Base-by-base conservation (phyloP, 352 stramenopile species). In the Pythium aphanidermatum region DNA sequence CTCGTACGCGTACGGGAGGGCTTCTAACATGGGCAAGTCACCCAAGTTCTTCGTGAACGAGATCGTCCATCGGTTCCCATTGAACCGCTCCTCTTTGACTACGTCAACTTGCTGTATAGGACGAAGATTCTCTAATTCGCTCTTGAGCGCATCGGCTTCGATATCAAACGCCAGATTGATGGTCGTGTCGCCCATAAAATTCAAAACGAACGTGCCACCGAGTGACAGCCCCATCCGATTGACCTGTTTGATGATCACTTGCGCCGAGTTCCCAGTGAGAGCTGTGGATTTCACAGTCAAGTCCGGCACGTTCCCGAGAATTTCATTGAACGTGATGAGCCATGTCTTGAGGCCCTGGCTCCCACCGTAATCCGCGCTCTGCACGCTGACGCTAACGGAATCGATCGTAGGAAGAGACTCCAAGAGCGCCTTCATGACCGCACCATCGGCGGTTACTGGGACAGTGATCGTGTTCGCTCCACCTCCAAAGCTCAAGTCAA, bases 31-130 rank as follows among this genome's bases (percentile, higher is more conserved):
- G 0, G 84, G 88, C 16, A 98, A 50, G 54, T 98, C 96, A n/a
- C 96, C 96, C 6, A 97, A 48, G 58, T 95, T 96, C 43, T 95
- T 91, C 0, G 88, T 97, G 48, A 99, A 99, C 16, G 94, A 98
- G 16, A 99, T 77, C 8, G 77, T 95, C 92, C 93, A 98, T 19
- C 83, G 76, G 63, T 97, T 86, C 36, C 90, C 68, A 67, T 86
- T 90, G 41, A 74, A 79, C 7, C 82, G 58, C 24, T 88, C 66
- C 23, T 88, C 68, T 36, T 81, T 74, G 14, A 53, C 58, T 13
- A 91, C 79, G 40, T 93, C 81, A 0, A 93, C 79, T 55, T 92
- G 50, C 8, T 55, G 43, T 7, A 95, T 66, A 1, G 53, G 49
- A 2, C 40, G 58, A 21, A 92, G 35, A 19, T 67, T 70, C 52